These are phyloP conservation scores for Talaromyces marneffei DNA, from an alignment of 2,329 filamentous ascomycete genomes.

Conservation along the genomic window DNA sequence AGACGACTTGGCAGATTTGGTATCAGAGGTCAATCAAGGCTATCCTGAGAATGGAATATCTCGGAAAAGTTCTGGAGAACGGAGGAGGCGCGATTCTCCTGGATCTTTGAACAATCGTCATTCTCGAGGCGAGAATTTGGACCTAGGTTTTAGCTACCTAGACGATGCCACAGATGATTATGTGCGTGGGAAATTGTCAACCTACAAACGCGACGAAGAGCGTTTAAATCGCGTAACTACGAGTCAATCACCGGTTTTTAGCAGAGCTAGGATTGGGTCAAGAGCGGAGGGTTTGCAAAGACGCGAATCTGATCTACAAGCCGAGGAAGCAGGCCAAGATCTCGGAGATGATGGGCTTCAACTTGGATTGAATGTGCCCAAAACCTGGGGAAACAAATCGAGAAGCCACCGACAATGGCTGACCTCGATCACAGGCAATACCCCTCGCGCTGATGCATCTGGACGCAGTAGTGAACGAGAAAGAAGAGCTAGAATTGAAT, in stretches of 20 bases:
- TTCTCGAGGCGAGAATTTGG: conserved; percentile 17
- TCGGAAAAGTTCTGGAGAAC: conserved; percentile 15
- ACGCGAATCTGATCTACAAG: conserved; percentile 23
- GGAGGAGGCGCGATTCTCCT: conserved; percentile 23
- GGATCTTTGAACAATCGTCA: conserved; percentile 16
- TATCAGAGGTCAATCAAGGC: conserved; percentile 27
- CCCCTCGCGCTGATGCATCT: conserved; percentile 15
- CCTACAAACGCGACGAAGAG: conserved; percentile 35
- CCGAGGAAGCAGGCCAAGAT: conserved; percentile 15
- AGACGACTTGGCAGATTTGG: conserved; percentile 31
- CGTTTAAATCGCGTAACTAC: conserved; percentile 35
- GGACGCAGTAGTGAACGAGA: conserved; percentile 15
- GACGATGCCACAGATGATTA: conserved; percentile 30
- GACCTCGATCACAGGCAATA: conserved; percentile 24
- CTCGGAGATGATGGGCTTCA: conserved; percentile 20
- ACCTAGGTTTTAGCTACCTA: conserved; percentile 30
- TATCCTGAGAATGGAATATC: conserved; percentile 11
- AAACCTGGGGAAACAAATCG: conserved; percentile 32
- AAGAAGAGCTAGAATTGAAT: conserved; percentile 3
- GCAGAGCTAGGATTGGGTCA: conserved; percentile 31
- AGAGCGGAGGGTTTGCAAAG: conserved; percentile 34
- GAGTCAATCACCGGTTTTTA: conserved; percentile 36
- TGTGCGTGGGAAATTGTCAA: conserved; percentile 29
- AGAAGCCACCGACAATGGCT: conserved; percentile 32
- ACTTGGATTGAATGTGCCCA: conserved; percentile 33